Evolutionary conservation across 2,329 filamentous ascomycete species (phyloP).

Genomic region (Calonectria pteridis): DNA sequence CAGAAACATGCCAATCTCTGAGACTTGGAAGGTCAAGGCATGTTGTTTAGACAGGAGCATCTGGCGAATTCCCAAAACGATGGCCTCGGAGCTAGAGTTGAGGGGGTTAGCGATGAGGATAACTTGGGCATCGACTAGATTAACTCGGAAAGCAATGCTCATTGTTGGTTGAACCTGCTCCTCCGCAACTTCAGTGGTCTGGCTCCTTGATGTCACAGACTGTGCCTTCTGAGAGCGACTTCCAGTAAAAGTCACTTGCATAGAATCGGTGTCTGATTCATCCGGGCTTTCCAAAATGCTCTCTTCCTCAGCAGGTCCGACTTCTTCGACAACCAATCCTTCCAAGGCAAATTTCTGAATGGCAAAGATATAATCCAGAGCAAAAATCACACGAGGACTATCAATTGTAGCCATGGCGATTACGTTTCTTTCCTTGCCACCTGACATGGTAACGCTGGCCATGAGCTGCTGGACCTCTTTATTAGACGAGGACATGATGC

Average conservation of each 20-base stretch:
- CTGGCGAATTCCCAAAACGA: conserved; percentile 95
- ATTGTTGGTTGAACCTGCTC: conserved; percentile 59
- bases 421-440: conserved; percentile 82
- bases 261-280: conserved; percentile 70
- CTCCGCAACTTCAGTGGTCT: conserved; percentile 30
- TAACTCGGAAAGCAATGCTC: conserved; percentile 88
- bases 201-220: conserved; percentile 45
- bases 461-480: conserved; percentile 97
- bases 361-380: conserved; percentile 94
- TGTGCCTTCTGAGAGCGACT: conserved; percentile 48
- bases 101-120: conserved; percentile 96
- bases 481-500: conserved; percentile 98
- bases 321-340: conserved; percentile 74
- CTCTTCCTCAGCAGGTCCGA: conserved; percentile 62
- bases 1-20: conserved; percentile 96
- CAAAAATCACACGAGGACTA: conserved; percentile 94
- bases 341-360: conserved; percentile 85
- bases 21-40: conserved; percentile 91
- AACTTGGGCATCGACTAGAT: conserved; percentile 95
- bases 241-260: conserved; percentile 60
- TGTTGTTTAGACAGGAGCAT: conserved; percentile 94
- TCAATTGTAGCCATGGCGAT: conserved; percentile 95
- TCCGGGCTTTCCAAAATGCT: conserved; percentile 69
- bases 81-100: conserved; percentile 90
- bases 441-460: conserved; percentile 94